Evolutionary conservation across 106 monocot species (phyloP), one percentile per base, ranked within the genome.

Genomic region (Dactylorhiza incarnata): DNA sequence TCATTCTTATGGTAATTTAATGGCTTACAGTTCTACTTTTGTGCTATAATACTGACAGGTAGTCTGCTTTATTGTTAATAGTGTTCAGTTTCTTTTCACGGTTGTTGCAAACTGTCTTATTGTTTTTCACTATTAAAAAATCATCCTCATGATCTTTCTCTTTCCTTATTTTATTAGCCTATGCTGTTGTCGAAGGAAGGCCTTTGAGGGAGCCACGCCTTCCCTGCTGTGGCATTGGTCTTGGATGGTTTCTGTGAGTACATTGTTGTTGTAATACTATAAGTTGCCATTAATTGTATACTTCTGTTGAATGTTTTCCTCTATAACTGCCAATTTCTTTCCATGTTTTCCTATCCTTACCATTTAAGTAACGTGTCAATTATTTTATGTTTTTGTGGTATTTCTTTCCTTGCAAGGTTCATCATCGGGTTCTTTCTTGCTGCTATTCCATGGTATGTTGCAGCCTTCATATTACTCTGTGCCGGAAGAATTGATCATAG

Each of bases 381-480:
- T 72, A 16, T 19, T 49, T 48, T 49, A 72, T 72, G 23, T 72
- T n/a, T 46, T 49, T 76, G 46, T 10, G 4, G n/a, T 52, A n/a
- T 45, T 22, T 23, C 25, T 73, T 66, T 59, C 16, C 6, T 49
- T 84, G 74, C 17, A 68, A 94, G 94, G 85, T 94, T 94, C 61
- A 89, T 94, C 44, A 49, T 81, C 75, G 94, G 94, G 24, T 94
- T 94, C 91, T 89, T 94, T 74, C 49, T 89, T 58, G 94, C 82
- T 80, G 91, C 94, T 68, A 82, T 94, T 85, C 94, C 94, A 16
- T 94, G 94, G 94, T 94, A 94, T 75, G 83, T 87, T 73, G 94
- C 83, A 76, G 94, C 94, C 45, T 86, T 91, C 52, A 53, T 94
- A 54, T 56, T 91, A 9, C 75, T 91, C 25, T 94, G 81, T 78